Evolutionary conservation across 805 yeast genomes (phyloP).

Genomic region (Sugiyamaella mastotermitis): DNA sequence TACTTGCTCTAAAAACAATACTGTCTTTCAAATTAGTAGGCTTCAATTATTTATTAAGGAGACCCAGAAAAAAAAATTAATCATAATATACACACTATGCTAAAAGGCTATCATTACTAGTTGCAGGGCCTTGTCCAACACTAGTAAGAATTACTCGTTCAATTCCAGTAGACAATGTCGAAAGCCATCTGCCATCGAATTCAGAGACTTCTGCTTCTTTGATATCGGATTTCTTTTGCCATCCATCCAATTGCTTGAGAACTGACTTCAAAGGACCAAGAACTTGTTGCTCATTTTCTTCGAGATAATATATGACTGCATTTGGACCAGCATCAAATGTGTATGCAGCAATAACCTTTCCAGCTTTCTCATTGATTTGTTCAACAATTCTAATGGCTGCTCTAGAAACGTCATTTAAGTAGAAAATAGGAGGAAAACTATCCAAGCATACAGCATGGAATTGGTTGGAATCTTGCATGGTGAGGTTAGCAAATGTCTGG

Average conservation of each 20-base stretch:
- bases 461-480: constrained; percentile 95
- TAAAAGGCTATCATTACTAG: no score
- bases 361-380: constrained; percentile 61
- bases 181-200: constrained; percentile 39
- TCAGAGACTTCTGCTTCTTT: constrained; percentile 26
- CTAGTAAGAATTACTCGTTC: constrained; percentile 76
- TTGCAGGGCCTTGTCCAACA: constrained; percentile 90
- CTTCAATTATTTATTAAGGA: no score
- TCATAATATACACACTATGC: no score
- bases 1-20: no score
- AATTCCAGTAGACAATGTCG: constrained; percentile 61
- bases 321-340: constrained; percentile 99
- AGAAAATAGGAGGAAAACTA: constrained; percentile 92
- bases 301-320: constrained; percentile 87
- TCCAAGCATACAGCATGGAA: constrained; percentile 98
- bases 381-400: constrained; percentile 75
- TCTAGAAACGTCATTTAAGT: constrained; percentile 85
- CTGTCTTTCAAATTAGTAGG: no score
- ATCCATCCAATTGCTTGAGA: constrained; percentile 43
- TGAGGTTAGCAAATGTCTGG: constrained; percentile 73
- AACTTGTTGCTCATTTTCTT: constrained; percentile 64
- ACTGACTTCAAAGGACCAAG: constrained; percentile 62
- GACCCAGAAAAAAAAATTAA: no score
- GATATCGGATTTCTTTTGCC: constrained; percentile 58
- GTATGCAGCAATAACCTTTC: constrained; percentile 76